A percentile compares a stretch with the other conserved stretches of the same genome.
Evolutionary conservation across 2,329 filamentous ascomycete genomes (phyloP).

Genomic region (Trichoderma sp.): DNA sequence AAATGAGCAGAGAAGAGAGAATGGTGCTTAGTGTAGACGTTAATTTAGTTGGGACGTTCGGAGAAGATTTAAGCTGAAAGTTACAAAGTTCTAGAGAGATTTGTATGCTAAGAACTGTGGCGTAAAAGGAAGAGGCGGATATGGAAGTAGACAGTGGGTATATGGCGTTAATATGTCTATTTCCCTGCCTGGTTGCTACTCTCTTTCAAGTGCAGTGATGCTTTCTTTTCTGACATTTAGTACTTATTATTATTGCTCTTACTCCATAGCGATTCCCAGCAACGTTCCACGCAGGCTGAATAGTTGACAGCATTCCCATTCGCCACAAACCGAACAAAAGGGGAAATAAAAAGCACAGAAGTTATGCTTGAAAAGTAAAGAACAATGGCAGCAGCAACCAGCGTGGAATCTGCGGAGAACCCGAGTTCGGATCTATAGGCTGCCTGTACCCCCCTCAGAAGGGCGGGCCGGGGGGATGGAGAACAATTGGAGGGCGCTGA

Average conservation of each 20-base stretch:
- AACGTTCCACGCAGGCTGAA: background rate
- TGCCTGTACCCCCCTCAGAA: slow-evolving; percentile 5
- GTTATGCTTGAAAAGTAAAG: background rate
- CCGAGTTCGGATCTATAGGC: background rate
- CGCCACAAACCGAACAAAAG: background rate
- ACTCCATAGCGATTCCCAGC: background rate
- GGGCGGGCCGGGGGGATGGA: slow-evolving; percentile 1
- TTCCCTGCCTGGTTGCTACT: background rate
- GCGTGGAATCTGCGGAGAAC: background rate
- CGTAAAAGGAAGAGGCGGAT: slow-evolving; percentile 6
- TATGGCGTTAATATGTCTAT: background rate
- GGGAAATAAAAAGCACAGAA: background rate
- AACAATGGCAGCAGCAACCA: background rate
- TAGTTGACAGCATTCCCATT: background rate
- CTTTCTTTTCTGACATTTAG: background rate
- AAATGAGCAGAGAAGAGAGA: background rate
- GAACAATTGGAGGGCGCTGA: background rate
- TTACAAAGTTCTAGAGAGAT: background rate
- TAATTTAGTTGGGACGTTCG: background rate
- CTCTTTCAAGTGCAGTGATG: background rate
- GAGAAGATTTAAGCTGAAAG: background rate
- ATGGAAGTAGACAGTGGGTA: slow-evolving; percentile 7
- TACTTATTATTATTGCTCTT: background rate
- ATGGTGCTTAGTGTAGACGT: background rate
- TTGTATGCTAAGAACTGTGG: background rate